Percentiles rank a stretch among this genome's conserved stretches.
Conservation (phyloP, 768 basidiomycete genomes). For the Lanmaoa pseudosensibilis region DNA sequence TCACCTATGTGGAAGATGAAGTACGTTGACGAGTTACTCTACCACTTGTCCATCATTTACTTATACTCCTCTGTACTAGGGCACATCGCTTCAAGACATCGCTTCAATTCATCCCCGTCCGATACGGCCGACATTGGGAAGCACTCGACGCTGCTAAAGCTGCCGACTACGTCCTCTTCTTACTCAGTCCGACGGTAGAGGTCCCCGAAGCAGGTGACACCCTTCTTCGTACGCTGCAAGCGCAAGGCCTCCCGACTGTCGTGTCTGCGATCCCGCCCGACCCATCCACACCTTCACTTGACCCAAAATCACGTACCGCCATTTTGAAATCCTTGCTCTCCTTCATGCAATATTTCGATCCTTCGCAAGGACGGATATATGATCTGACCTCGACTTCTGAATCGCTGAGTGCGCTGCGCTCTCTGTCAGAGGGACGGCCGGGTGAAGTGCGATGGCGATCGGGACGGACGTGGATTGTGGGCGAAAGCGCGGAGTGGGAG, state of each 20-base stretch:
- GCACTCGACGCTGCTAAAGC: slow-evolving; percentile 83
- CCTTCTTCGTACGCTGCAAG: slow-evolving; percentile 82
- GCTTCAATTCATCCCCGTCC: slow-evolving; percentile 81
- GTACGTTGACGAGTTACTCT: slow-evolving; percentile 40
- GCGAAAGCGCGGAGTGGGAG: slow-evolving; percentile 63
- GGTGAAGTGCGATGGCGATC: slow-evolving; percentile 80
- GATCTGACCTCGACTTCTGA: slow-evolving; percentile 69
- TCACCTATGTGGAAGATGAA: slow-evolving; percentile 57
- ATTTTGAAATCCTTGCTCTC: slow-evolving; percentile 88
- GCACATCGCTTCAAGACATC: slow-evolving; percentile 90
- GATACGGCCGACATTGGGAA: slow-evolving; percentile 68
- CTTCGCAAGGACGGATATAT: slow-evolving; percentile 72
- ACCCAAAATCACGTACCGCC: slow-evolving; percentile 61
- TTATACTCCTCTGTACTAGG: slow-evolving; percentile 38
- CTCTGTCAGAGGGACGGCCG: slow-evolving; percentile 84
- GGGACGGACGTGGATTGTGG: slow-evolving; percentile 73
- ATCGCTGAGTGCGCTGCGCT: slow-evolving; percentile 67
- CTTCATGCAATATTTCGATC: slow-evolving; percentile 94
- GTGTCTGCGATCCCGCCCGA: slow-evolving; percentile 70
- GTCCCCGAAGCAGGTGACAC: slow-evolving; percentile 87
- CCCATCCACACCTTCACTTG: slow-evolving; percentile 43
- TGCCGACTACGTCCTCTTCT: slow-evolving; percentile 87
- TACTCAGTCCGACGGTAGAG: slow-evolving; percentile 78
- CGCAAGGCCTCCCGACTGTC: slow-evolving; percentile 86
- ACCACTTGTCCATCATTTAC: slow-evolving; percentile 1